A percentile compares a stretch with the other conserved stretches of the same genome.
Evolutionary conservation across 805 yeast genomes (phyloP).

Genomic region (Wickerhamiella alocasiicola): DNA sequence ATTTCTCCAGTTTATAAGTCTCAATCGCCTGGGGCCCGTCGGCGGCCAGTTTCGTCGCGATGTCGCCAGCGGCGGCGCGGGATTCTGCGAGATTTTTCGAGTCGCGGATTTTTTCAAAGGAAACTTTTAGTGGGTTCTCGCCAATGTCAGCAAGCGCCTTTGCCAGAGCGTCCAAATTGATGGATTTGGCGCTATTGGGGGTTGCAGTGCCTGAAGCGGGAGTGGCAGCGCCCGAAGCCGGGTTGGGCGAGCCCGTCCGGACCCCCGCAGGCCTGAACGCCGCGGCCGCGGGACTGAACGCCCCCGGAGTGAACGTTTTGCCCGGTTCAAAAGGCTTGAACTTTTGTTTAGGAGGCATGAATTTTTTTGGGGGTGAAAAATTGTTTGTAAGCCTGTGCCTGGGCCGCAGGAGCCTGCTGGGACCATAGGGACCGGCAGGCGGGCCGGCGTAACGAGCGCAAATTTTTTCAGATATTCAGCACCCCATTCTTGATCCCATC

Average conservation of each 20-base stretch:
- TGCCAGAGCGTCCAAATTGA: slow-evolving; percentile 47
- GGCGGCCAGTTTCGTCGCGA: slow-evolving; percentile 38
- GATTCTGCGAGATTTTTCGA: slow-evolving; percentile 44
- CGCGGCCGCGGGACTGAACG: slow-evolving; percentile 12
- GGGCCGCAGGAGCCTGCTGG: not conserved
- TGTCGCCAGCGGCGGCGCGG: slow-evolving; percentile 40
- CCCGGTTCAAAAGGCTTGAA: slow-evolving; percentile 20
- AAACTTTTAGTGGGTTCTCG: slow-evolving; percentile 52
- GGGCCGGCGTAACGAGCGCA: too few species aligned
- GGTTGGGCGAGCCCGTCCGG: not conserved
- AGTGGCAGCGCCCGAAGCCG: slow-evolving; percentile 10
- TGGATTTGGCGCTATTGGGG: slow-evolving; percentile 50
- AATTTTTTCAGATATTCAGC: too few species aligned
- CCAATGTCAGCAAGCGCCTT: slow-evolving; percentile 59
- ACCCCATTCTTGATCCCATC: too few species aligned
- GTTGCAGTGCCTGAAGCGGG: slow-evolving; percentile 23
- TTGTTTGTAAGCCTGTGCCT: slow-evolving; percentile 2
- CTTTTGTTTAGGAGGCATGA: slow-evolving; percentile 21
- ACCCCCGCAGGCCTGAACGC: not conserved
- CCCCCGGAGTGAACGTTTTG: slow-evolving; percentile 13
- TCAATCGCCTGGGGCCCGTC: slow-evolving; percentile 38
- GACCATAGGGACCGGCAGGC: not conserved
- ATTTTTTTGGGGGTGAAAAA: too few species aligned
- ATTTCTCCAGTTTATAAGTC: slow-evolving; percentile 55
- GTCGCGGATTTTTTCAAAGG: slow-evolving; percentile 39